Conservation (phyloP, 31 red algal genomes). For the Bonnemaisonia californica region DNA sequence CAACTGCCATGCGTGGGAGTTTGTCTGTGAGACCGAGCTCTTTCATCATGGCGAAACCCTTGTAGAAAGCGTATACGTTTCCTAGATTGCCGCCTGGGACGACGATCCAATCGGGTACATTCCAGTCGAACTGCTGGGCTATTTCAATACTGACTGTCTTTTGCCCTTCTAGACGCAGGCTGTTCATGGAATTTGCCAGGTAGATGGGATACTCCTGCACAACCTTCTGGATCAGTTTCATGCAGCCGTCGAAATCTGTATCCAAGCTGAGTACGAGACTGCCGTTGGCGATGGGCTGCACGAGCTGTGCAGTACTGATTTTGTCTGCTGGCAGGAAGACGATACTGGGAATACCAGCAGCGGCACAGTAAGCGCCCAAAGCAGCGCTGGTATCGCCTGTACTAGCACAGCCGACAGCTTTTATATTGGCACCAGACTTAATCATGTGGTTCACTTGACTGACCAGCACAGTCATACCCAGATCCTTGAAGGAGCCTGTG, state of each 20-base stretch:
- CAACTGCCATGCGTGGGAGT: slow-evolving; percentile 85
- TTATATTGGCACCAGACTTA: slow-evolving; percentile 65
- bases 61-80: slow-evolving; percentile 98
- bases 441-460: slow-evolving; percentile 97
- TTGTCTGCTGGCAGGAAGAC: slow-evolving; percentile 96
- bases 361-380: slow-evolving; percentile 91
- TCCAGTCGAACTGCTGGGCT: slow-evolving; percentile 98
- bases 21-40: slow-evolving; percentile 87
- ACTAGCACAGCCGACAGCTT: slow-evolving; percentile 92
- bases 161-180: slow-evolving; percentile 93
- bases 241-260: slow-evolving; percentile 98
- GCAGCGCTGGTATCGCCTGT: slow-evolving; percentile 95
- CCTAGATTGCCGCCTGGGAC: slow-evolving; percentile 95
- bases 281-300: slow-evolving; percentile 95
- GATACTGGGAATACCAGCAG: slow-evolving; percentile 90
- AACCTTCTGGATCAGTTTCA: slow-evolving; percentile 98
- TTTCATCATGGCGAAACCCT: slow-evolving; percentile 95
- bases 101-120: slow-evolving; percentile 97
- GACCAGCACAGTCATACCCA: slow-evolving; percentile 96
- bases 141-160: slow-evolving; percentile 99
- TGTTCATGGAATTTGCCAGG: slow-evolving; percentile 98
- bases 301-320: slow-evolving; percentile 89
- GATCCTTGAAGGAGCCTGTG: slow-evolving; percentile 96
- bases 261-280: slow-evolving; percentile 84
- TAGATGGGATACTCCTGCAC: slow-evolving; percentile 93